Evolutionary conservation across 2,329 filamentous ascomycete genomes (phyloP).

Genomic region (Pseudogymnoascus sp.): DNA sequence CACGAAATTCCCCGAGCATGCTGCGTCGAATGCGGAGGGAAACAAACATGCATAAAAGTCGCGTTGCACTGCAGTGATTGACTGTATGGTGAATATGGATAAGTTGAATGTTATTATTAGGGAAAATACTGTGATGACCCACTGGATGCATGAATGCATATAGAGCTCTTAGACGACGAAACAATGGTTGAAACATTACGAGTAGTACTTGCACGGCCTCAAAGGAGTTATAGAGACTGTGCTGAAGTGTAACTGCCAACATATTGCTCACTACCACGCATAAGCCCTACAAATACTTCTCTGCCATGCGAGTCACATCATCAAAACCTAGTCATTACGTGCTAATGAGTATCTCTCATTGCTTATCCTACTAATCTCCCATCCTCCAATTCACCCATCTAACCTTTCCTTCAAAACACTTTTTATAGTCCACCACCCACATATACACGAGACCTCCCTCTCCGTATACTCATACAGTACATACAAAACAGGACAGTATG

Average conservation of each 20-base stretch:
- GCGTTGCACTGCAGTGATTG: not conserved
- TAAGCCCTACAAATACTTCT: not conserved
- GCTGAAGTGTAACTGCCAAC: not conserved
- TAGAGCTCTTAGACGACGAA: not conserved
- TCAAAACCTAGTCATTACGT: not conserved
- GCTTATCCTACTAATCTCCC: not conserved
- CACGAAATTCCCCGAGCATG: not conserved
- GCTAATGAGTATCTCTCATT: not conserved
- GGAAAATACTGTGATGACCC: not conserved
- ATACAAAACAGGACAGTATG: not conserved
- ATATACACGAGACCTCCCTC: not conserved
- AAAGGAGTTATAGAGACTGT: not conserved
- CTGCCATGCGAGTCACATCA: not conserved
- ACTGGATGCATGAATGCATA: not conserved
- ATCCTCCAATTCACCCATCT: not conserved
- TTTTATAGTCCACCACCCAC: not conserved
- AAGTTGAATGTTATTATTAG: not conserved
- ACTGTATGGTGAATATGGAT: not conserved
- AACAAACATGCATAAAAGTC: not conserved
- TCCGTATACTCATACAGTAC: conserved; percentile 3
- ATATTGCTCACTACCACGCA: not conserved
- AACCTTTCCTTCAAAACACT: not conserved
- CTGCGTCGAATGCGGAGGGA: not conserved
- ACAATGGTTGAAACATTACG: not conserved
- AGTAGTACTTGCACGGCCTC: not conserved